Evolutionary conservation across 768 basidiomycete species (phyloP), one percentile per base, ranked within the genome.

Genomic region (Pleurotus tuoliensis): DNA sequence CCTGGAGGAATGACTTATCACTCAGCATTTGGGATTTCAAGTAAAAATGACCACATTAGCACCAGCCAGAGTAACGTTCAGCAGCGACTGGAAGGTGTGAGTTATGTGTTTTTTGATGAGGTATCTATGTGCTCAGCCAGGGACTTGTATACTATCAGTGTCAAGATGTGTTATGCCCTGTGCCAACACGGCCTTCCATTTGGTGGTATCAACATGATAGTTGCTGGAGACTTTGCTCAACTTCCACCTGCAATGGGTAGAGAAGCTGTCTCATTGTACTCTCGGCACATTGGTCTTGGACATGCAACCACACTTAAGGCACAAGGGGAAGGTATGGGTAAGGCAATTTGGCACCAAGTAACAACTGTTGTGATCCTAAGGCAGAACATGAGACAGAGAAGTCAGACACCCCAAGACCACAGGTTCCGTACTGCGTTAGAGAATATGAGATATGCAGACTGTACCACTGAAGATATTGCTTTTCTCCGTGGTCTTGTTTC

Each of bases 171-270:
- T 11, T 57, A 56, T 13, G 59, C 66, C 4, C 61, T 62, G 20
- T 57, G 62, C n/a, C 50, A 55, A 5, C 4, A 50, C 1, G 47
- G 62, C 15, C 18, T 47, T 6, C 61, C 71, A 12, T 75, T 74
- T 62, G 73, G 72, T 12, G 71, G 73, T 1, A 57, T 71, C 6
- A 73, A 69, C 39, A 66, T 74, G 58, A 68, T 75, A 22, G 64
- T 76, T 56, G 64, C 69, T n/a, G 74, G 74, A 5, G 73, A 77
- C 47, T 76, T 78, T 66, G 74, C 72, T 6, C 68, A 69, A 53
- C 57, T 69, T 1, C 63, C 66, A 11, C 66, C 66, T 25, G 58
- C 64, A 1, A 55, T 60, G 1, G 64, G 63, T 39, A 56, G 58
- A 11, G 63, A 62, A 16, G 0, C 45, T 59, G 37, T 62, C 43